Evolutionary conservation across 805 yeast genomes (phyloP), one percentile per base, ranked within the genome.

Genomic region (Yarrowia sp.): DNA sequence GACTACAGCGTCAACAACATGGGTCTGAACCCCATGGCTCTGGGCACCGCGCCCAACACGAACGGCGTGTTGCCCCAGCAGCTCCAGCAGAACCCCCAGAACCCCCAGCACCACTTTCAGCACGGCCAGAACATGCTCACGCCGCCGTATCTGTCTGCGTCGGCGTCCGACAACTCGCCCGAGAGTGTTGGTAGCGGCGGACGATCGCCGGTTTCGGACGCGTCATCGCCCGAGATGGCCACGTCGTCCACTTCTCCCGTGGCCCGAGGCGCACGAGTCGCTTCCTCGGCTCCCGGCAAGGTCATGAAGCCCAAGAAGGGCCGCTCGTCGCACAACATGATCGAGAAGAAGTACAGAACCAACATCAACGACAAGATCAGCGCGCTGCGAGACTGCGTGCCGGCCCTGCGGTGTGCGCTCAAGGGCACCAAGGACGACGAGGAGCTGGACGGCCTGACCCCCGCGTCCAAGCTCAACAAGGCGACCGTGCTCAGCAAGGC

Each of bases 261-360:
- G 25, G 53, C 53, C 0, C 53, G 53, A 8, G 53, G 39, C 7
- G 39, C 56, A 3, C 27, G 56, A 46, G 53, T 46, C 24, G 56
- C 64, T 1, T 47, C 64, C 27, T 59, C 66, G 6, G 59, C 55
- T 19, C 21, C 62, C 21, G 51, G 67, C 44, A 71, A 68, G 63
- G 66, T 72, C 36, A 46, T 65, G 14, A 72, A 72, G 63, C 72
- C 71, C 12, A 69, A 68, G 63, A 73, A 73, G 67, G 73, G 80
- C 62, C 81, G 86, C 72, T 78, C 85, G 1, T 81, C 89, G 7
- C 96, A 88, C 73, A 88, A 88, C 69, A 83, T 87, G 78, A 85
- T 88, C 66, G 96, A 89, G 70, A 88, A 88, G 74, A 85, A 87
- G 69, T 89, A 89, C 73, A 74, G 96, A 67, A 85, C 88, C 19